Evolutionary conservation across 2,329 filamentous ascomycete species (phyloP), one percentile per base, ranked within the genome.

Genomic region (Ophiostoma himal-ulmi): DNA sequence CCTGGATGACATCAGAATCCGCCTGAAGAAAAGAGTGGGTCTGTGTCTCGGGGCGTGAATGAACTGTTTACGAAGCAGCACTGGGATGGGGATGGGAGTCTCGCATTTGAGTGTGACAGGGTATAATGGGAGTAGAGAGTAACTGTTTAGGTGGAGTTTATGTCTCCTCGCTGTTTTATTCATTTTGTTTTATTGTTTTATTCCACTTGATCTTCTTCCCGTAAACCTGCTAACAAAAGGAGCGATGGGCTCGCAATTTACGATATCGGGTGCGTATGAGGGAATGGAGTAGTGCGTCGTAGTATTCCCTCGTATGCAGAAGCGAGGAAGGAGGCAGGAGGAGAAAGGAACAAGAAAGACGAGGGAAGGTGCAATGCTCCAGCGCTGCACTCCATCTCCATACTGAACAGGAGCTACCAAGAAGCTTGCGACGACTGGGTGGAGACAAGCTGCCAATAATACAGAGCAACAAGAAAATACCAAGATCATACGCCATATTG

Each of bases 381-480:
- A 30, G 30, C 30, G 4, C 30, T 30, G 30, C 37, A 39, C 37
- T 39, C 37, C 37, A 39, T 39, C 37, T 3, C 37, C 37, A 39
- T 39, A 13, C 11, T 39, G 30, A 30, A 39, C 37, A n/a, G 10
- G 7, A 26, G 8, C 7, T 7, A 20, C 26, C 26, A 62, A 62
- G 57, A 48, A 34, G 57, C 57, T 62, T 62, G 57, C 57, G 57
- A 62, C 57, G 57, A 62, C 57, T 62, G 57, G 26, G 57, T 26
- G 57, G 57, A 34, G 57, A 62, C 57, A 34, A 62, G 34, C 30
- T 57, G 52, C 52, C 57, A 62, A 62, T 34, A 34, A 17, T 62
- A 62, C 13, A 13, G 57, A 62, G 57, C 26, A 62, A 34, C 26
- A 62, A 22, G 48, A 57, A 48, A 48, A 57, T 57, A 57, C 52